A percentile compares a stretch with the other conserved stretches of the same genome.
These are phyloP conservation scores for Aspergillus ibericus DNA, from an alignment of 2,329 filamentous ascomycete species.

Conservation along the genomic window DNA sequence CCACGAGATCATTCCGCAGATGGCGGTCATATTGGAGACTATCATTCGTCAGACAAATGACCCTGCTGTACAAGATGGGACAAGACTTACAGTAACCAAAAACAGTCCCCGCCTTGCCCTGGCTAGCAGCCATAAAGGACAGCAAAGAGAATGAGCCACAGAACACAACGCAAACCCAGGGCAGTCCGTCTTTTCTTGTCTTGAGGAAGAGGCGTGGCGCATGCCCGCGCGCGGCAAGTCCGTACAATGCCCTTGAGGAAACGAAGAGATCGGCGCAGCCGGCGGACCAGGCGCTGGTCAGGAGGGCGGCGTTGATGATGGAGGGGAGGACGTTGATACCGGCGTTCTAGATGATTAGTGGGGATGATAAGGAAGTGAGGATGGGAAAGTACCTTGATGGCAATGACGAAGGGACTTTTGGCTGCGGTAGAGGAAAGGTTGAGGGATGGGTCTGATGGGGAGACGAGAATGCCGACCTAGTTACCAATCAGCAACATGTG, in stretches of 20 bases:
- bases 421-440: neutral
- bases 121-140: neutral
- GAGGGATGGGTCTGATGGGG: neutral
- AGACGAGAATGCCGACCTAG: neutral
- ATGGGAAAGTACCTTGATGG: neutral
- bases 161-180: neutral
- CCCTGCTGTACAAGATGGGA: neutral
- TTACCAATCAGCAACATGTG: too few relatives aligned
- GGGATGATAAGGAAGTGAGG: neutral
- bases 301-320: constrained; percentile 6
- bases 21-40: neutral
- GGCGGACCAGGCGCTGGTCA: neutral
- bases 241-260: constrained; percentile 3
- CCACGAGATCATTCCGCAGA: constrained; percentile 44
- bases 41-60: too few relatives aligned
- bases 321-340: constrained; percentile 2
- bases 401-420: neutral
- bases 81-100: neutral
- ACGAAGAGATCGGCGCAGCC: neutral
- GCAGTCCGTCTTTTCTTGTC: neutral
- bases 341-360: neutral
- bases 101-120: neutral
- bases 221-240: constrained; percentile 1
- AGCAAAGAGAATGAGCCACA: neutral
- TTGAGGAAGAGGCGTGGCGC: constrained; percentile 4